These are phyloP conservation scores for Xylaria telfairii DNA, from an alignment of 495 filamentous ascomycete species.

Conservation along the genomic window DNA sequence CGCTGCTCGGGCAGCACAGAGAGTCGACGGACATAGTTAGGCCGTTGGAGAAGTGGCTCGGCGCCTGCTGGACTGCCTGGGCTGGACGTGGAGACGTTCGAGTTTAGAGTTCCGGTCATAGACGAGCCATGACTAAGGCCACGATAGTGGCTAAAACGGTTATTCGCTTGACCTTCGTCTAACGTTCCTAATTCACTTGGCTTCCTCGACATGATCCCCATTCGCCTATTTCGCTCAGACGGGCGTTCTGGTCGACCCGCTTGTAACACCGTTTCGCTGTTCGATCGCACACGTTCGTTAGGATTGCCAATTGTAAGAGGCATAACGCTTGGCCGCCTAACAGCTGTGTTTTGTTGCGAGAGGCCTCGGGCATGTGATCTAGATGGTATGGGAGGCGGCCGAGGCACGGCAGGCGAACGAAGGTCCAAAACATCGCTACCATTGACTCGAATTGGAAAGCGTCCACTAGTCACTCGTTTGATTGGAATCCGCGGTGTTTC, in stretches of 20 bases:
- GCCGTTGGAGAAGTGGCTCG: slow-evolving; percentile 58
- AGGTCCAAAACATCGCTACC: slow-evolving; percentile 59
- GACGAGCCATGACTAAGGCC: slow-evolving; percentile 82
- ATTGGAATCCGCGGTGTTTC: slow-evolving; percentile 78
- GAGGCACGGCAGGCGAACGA: slow-evolving; percentile 68
- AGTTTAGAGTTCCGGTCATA: slow-evolving; percentile 61
- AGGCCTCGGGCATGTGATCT: slow-evolving; percentile 80
- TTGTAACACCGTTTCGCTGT: slow-evolving; percentile 80
- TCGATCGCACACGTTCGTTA: slow-evolving; percentile 85
- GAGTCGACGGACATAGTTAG: slow-evolving; percentile 72
- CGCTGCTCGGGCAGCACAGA: slow-evolving; percentile 86
- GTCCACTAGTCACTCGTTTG: slow-evolving; percentile 73
- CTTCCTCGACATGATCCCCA: slow-evolving; percentile 84
- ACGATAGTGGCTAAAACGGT: slow-evolving; percentile 80
- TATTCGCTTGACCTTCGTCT: slow-evolving; percentile 70
- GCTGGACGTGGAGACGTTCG: slow-evolving; percentile 43
- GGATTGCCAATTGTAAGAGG: slow-evolving; percentile 70
- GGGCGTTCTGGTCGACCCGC: slow-evolving; percentile 54
- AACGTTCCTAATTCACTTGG: slow-evolving; percentile 75
- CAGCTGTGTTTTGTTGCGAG: slow-evolving; percentile 71
- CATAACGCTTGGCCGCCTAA: slow-evolving; percentile 71
- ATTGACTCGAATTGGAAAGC: slow-evolving; percentile 85
- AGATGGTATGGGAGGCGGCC: slow-evolving; percentile 73
- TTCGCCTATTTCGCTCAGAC: slow-evolving; percentile 66
- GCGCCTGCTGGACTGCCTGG: slow-evolving; percentile 59